Conservation (phyloP, 2,329 filamentous ascomycete species). For the Lachnellula hyalina region DNA sequence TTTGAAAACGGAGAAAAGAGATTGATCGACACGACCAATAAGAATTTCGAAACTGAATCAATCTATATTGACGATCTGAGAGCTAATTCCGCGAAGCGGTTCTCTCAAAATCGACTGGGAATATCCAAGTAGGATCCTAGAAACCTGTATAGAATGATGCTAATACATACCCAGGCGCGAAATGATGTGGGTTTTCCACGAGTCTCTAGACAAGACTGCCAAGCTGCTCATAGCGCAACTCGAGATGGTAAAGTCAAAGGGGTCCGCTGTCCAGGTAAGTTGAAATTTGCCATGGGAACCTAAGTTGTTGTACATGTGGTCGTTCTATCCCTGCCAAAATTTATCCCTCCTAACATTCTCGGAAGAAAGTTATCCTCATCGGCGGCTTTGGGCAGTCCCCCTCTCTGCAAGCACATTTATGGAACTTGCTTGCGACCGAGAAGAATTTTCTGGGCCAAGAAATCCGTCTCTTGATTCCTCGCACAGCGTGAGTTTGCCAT, state of each 20-base stretch:
- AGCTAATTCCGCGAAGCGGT: background rate
- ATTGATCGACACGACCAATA: conserved; percentile 3
- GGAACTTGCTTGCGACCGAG: background rate
- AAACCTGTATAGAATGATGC: background rate
- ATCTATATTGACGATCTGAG: conserved; percentile 4
- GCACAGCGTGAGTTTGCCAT: background rate
- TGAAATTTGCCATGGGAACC: conserved; percentile 1
- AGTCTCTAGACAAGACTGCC: background rate
- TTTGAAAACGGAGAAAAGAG: background rate
- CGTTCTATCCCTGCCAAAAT: background rate
- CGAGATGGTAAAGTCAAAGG: conserved; percentile 5
- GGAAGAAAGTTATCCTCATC: conserved; percentile 23
- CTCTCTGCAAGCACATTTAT: conserved; percentile 7
- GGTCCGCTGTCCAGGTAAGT: background rate
- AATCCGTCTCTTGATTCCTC: conserved; percentile 1
- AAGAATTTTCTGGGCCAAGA: conserved; percentile 5
- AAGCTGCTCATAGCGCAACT: conserved; percentile 11
- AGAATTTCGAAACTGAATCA: background rate
- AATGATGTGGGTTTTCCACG: background rate
- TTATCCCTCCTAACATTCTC: background rate
- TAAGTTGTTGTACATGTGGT: background rate
- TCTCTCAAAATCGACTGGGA: conserved; percentile 1
- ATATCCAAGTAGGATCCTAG: conserved; percentile 1
- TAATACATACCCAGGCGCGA: conserved; percentile 2
- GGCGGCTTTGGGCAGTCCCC: conserved; percentile 22